Percentiles rank a stretch among this genome's conserved stretches.
These are phyloP conservation scores for Cercospora brassicicola DNA, from an alignment of 2,329 filamentous ascomycete species.

Conservation along the genomic window DNA sequence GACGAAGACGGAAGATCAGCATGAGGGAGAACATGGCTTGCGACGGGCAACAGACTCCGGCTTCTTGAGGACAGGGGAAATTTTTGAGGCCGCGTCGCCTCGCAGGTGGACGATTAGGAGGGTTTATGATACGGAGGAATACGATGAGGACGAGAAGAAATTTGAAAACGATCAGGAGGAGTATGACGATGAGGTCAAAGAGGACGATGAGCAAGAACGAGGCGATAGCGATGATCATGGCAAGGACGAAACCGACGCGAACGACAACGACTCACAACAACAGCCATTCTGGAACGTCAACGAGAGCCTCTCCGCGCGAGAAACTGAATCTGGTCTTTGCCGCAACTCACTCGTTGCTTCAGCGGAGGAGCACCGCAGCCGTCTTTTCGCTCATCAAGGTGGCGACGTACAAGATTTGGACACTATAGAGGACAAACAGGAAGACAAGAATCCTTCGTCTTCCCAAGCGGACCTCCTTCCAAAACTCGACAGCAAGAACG, in stretches of 20 bases:
- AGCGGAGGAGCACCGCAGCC: neutral
- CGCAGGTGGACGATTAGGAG: neutral
- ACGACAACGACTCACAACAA: neutral
- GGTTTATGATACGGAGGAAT: neutral
- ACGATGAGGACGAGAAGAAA: neutral
- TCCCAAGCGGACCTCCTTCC: neutral
- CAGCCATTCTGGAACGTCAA: constrained; percentile 3
- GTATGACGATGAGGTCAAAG: neutral
- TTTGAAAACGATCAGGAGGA: neutral
- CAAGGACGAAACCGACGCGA: neutral
- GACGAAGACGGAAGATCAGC: neutral
- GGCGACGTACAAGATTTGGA: neutral
- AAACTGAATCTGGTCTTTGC: neutral
- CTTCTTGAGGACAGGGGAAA: neutral
- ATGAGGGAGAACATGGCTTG: neutral
- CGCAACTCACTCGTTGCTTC: neutral
- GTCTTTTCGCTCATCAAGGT: neutral
- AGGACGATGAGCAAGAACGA: neutral
- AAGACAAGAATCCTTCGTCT: neutral
- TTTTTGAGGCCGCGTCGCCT: neutral
- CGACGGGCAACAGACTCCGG: neutral
- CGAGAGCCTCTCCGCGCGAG: neutral
- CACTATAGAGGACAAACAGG: neutral
- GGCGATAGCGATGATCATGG: neutral
- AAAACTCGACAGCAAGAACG: neutral